Evolutionary conservation across 108 stramenopile genomes (phyloP).

Genomic region (Parietichytrium sp.): DNA sequence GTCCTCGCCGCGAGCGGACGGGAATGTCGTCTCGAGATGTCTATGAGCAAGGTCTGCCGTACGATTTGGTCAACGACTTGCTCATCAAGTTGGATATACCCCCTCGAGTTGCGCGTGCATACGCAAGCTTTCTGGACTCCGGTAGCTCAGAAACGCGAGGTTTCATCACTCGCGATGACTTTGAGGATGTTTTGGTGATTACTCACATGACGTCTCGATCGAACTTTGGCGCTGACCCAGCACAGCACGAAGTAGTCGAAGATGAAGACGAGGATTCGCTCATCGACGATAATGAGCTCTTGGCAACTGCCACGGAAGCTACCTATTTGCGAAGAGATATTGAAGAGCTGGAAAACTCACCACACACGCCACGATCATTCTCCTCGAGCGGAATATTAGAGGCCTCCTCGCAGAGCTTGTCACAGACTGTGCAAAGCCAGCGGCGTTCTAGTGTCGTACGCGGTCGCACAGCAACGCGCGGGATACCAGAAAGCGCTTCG

Average conservation of each 20-base stretch:
- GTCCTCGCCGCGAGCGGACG: background rate
- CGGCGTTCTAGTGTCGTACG: too few species aligned
- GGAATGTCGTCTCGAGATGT: background rate
- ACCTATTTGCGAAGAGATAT: too few species aligned
- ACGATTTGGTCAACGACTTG: background rate
- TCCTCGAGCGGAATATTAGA: too few species aligned
- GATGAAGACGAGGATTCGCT: conserved; percentile 1
- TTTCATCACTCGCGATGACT: background rate
- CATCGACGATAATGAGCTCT: conserved; percentile 5
- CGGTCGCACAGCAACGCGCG: too few species aligned
- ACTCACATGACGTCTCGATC: background rate
- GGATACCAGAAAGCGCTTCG: too few species aligned
- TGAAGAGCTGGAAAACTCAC: too few species aligned
- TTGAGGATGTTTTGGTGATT: conserved; percentile 9
- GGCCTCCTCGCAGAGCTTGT: too few species aligned
- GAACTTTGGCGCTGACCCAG: too few species aligned
- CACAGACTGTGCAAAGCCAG: too few species aligned
- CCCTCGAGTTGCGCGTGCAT: background rate
- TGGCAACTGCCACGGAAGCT: background rate
- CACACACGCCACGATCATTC: too few species aligned
- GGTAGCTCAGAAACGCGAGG: background rate
- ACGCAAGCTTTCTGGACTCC: background rate
- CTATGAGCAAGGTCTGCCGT: background rate
- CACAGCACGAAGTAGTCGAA: background rate
- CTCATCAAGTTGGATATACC: background rate